These are phyloP conservation scores for Lecanosticta acicola DNA, from an alignment of 2,329 filamentous ascomycete species.

Conservation along the genomic window DNA sequence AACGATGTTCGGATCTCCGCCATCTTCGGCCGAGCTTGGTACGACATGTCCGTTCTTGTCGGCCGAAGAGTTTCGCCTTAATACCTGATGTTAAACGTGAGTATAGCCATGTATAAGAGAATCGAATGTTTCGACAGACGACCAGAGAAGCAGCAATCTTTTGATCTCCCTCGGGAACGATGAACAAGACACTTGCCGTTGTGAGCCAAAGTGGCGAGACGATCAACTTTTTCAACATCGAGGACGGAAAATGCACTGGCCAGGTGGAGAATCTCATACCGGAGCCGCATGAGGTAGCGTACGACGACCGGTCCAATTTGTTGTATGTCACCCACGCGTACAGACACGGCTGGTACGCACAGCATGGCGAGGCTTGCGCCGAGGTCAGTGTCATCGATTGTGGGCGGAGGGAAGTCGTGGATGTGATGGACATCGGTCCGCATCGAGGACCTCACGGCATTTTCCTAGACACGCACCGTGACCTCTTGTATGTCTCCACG, in stretches of 20 bases:
- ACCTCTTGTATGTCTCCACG: conserved; percentile 10
- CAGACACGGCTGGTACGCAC: conserved; percentile 11
- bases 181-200: conserved; percentile 6
- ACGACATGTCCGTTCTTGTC: no score
- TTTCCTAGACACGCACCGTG: conserved; percentile 4
- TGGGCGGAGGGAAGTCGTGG: conserved; percentile 5
- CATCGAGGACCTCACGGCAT: conserved; percentile 11
- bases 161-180: no score
- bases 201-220: conserved; percentile 12
- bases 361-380: conserved; percentile 4
- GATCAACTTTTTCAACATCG: conserved; percentile 8
- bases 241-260: conserved; percentile 4
- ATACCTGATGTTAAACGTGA: no score
- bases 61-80: no score
- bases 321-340: conserved; percentile 15
- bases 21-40: no score
- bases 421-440: conserved; percentile 11
- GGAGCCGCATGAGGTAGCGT: conserved; percentile 14
- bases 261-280: conserved; percentile 5
- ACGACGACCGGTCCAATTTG: conserved; percentile 8
- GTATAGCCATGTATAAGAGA: no score
- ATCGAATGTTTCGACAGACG: no score
- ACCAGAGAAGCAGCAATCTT: no score
- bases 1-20: no score
- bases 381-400: conserved; percentile 14